These are phyloP conservation scores for Protomyces pachydermus DNA, from an alignment of 1,139 yeast genomes.

Conservation along the genomic window DNA sequence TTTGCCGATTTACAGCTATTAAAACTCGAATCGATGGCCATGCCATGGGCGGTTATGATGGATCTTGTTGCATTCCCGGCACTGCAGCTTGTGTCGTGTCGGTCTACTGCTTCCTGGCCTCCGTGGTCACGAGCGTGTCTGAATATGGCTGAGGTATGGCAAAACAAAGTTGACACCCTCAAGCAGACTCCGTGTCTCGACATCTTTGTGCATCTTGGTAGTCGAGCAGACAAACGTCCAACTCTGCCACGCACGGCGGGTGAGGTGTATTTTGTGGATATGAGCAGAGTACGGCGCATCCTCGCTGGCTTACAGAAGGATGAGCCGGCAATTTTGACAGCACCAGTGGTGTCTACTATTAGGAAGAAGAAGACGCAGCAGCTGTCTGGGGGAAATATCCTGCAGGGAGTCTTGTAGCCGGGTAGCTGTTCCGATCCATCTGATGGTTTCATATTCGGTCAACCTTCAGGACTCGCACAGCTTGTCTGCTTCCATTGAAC, in stretches of 20 bases:
- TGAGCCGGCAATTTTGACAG: no score
- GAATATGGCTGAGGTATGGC: background rate
- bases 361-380: no score
- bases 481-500: background rate
- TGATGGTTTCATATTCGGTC: no score
- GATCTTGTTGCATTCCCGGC: background rate
- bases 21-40: background rate
- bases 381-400: no score
- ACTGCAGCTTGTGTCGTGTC: background rate
- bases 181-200: background rate
- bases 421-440: no score
- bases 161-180: background rate
- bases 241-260: background rate
- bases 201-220: background rate
- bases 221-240: background rate
- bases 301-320: background rate
- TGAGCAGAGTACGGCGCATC: background rate
- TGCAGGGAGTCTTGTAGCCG: no score
- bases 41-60: background rate
- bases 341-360: no score
- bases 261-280: background rate
- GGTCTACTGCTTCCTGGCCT: background rate
- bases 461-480: no score
- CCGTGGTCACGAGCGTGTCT: background rate
- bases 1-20: slow-evolving; percentile 1